Conservation (phyloP, 2,329 filamentous ascomycete genomes). For the Aspergillus piperis region DNA sequence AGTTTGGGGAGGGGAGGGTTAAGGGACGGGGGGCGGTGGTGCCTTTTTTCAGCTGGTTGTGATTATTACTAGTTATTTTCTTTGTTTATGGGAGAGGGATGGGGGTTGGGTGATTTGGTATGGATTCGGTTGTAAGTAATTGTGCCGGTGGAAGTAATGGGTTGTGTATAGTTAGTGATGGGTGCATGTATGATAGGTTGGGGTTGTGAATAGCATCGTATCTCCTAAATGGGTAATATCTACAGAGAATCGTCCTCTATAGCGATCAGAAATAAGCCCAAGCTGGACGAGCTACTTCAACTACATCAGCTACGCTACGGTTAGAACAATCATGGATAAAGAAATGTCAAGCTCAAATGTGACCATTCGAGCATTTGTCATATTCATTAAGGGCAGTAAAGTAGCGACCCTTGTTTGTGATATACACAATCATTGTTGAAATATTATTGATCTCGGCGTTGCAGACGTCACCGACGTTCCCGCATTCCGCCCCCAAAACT, state of each 20-base stretch:
- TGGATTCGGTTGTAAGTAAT: background rate
- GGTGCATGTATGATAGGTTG: background rate
- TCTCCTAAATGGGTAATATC: too few species aligned
- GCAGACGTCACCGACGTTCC: constrained; percentile 18
- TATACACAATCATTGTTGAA: constrained; percentile 40
- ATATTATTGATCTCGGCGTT: constrained; percentile 29
- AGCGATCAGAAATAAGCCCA: too few species aligned
- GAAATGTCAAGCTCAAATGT: background rate
- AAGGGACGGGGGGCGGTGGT: constrained; percentile 72
- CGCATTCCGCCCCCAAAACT: constrained; percentile 16
- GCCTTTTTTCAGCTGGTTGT: constrained; percentile 53
- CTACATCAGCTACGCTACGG: too few species aligned
- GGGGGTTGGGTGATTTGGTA: background rate
- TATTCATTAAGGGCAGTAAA: constrained; percentile 13
- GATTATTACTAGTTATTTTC: constrained; percentile 12
- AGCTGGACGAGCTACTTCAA: too few species aligned
- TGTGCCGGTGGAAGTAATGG: background rate
- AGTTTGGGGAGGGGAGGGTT: constrained; percentile 83
- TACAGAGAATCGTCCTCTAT: too few species aligned
- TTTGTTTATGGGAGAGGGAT: background rate
- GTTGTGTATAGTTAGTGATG: too few species aligned
- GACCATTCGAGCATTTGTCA: background rate
- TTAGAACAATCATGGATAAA: too few species aligned
- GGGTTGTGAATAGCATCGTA: background rate
- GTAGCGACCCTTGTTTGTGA: constrained; percentile 21